Percentiles rank a stretch among this genome's conserved stretches.
phyloP scores from a whole-genome alignment of 192 early-diverging fungal species.

The Rhizophagus prolifer region DNA sequence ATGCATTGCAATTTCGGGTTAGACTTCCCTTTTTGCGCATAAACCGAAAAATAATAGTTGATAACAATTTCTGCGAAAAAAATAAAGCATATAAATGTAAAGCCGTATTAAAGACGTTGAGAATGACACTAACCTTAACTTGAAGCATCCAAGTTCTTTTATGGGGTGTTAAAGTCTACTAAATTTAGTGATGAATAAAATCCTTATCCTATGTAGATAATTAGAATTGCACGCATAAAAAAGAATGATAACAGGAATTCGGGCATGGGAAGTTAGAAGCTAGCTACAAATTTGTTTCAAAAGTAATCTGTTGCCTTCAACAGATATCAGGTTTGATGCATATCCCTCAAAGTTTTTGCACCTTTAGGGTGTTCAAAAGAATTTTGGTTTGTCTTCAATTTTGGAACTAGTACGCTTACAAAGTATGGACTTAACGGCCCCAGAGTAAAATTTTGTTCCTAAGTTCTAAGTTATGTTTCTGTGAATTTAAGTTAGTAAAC shows the following conservation, averaged over 20 bases:
- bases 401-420: too few species aligned
- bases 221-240: slow-evolving; percentile 28
- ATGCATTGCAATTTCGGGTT: background rate
- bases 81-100: slow-evolving; percentile 15
- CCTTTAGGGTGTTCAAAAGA: slow-evolving; percentile 28
- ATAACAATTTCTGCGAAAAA: slow-evolving; percentile 30
- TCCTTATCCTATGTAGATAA: slow-evolving; percentile 24
- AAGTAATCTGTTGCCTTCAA: slow-evolving; percentile 10
- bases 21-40: slow-evolving; percentile 28
- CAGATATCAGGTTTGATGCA: slow-evolving; percentile 25
- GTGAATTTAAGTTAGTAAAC: slow-evolving; percentile 29
- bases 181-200: slow-evolving; percentile 30
- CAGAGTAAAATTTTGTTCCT: slow-evolving; percentile 26
- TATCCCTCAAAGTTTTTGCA: slow-evolving; percentile 29
- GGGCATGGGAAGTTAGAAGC: slow-evolving; percentile 24
- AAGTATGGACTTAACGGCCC: slow-evolving; percentile 18
- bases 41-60: slow-evolving; percentile 22
- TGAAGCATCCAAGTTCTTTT: slow-evolving; percentile 19
- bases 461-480: slow-evolving; percentile 29
- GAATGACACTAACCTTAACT: slow-evolving; percentile 27
- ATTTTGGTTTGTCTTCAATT: too few species aligned
- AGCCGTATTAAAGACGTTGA: slow-evolving; percentile 1
- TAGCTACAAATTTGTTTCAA: slow-evolving; percentile 24
- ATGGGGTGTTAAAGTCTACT: slow-evolving; percentile 23
- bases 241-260: slow-evolving; percentile 27